Base-by-base conservation (phyloP, 306 rosid genomes). In the Dalbergia oliveri region DNA sequence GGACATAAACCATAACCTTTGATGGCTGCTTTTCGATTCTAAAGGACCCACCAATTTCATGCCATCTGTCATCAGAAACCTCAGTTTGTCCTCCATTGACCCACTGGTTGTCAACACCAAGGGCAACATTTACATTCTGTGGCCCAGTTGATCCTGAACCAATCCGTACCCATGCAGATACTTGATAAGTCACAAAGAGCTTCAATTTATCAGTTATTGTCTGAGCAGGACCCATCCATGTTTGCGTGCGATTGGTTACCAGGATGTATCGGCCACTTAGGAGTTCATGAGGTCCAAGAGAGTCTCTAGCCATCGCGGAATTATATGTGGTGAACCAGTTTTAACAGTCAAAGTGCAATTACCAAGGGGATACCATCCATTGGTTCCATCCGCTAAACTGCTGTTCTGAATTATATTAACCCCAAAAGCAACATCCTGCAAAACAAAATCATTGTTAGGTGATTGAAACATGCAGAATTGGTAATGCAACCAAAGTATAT, bases 181-280 rank as follows among this genome's bases (percentile, higher is more conserved):
- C 97, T 87, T 95, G 99, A 77, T 95, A 93, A 69, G 99, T 91
- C 84, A 86, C 33, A 81, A 93, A 91, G 49, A 93, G 92, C 66
- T 93, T 89, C 90, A 95, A 35, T 85, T 87, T 95, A 11, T 93
- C 97, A 21, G 97, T 90, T 75, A 95, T 91, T 60, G 86, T 82
- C 84, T 93, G 98, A 73, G 98, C 98, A 68, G 99, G 99, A 64
- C 99, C 99, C 92, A 88, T 93, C 99, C 99, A 95, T 69, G 94
- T 90, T 75, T 95, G 97, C 0, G 94, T 88, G 71, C 99, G 92
- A 47, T 93, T 91, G 1, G 97, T 88, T 75, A 82, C 96, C 31
- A 79, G 97, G 72, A 91, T 90, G 79, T 82, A 90, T 71, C 89
- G 88, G 49, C 98, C 97, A 37, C 92, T 95, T 31, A 91, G 80